Base-by-base conservation (phyloP, 2,329 filamentous ascomycete species). In the Fusarium sarcochroum region DNA sequence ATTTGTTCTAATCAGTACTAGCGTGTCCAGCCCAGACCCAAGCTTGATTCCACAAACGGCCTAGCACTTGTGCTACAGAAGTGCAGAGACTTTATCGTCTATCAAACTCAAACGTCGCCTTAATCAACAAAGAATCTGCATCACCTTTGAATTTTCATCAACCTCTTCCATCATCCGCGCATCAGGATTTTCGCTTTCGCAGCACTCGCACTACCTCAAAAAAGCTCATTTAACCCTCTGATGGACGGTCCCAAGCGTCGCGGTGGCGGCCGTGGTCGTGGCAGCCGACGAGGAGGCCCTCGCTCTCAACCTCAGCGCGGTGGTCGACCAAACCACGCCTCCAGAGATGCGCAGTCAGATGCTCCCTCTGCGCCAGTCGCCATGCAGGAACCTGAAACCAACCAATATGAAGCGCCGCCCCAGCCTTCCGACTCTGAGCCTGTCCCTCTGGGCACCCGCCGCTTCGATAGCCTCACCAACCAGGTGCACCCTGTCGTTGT, bases 401-500 rank as follows among this genome's bases (percentile, higher is more conserved):
- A 10, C 15, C 8, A 25, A 20, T 17, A 21, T 15, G 21, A 35
- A 5, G 6, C 9, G 18, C 3, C 41, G 27, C 35, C 42, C n/a
- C 27, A 20, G n/a, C 41, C 42, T 15, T 40, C 53, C 1, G 17
- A 14, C 18, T 15, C 47, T 3, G 66, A 73, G 42, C 46, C 71
- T 15, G 76, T 84, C 3, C 82, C 83, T 7, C 69, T 78, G 5
- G 83, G 83, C 68, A 83, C 81, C 6, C 82, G 81, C 34, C 76
- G 80, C 41, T 87, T 87, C 69, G 77, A 79, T 51, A 82, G 85
- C 30, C 77, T 86, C 11, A 73, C 75, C 38, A 79, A 78, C 61
- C 74, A 83, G 21, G 80, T 87, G 37, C 76, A 86, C 69, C 82
- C 82, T 3, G 73, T 79, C 32, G 75, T 88, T 41, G 75, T 88